These are phyloP conservation scores for Sextonia rubra DNA, from an alignment of 164 flowering plant species.

Conservation along the genomic window DNA sequence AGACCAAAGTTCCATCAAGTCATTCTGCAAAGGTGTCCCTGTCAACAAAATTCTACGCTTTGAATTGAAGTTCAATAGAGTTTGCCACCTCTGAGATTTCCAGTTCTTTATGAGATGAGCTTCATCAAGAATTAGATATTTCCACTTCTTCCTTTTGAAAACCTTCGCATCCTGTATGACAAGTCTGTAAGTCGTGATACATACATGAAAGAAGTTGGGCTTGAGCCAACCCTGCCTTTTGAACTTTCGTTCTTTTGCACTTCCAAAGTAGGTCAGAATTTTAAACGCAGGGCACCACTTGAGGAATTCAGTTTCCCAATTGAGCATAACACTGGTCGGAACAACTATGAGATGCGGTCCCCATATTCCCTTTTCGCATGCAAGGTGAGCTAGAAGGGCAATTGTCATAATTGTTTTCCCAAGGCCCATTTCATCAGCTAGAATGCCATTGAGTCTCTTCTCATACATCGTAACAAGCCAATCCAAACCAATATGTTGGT, in stretches of 20 bases:
- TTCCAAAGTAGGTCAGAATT: conserved; percentile 94
- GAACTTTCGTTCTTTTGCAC: conserved; percentile 88
- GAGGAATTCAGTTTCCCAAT: conserved; percentile 99
- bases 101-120: conserved; percentile 98
- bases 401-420: conserved; percentile 99
- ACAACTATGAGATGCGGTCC: conserved; percentile 99
- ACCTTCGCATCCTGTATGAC: conserved; percentile 95
- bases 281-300: conserved; percentile 99
- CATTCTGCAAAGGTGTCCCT: conserved; percentile 98
- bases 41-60: conserved; percentile 91
- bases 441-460: conserved; percentile 91
- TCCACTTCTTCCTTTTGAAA: conserved; percentile 99
- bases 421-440: conserved; percentile 99
- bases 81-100: conserved; percentile 99
- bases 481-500: conserved; percentile 97
- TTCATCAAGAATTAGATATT: conserved; percentile 93
- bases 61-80: conserved; percentile 92
- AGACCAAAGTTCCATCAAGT: conserved; percentile 99
- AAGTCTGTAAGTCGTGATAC: conserved; percentile 95
- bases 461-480: conserved; percentile 99
- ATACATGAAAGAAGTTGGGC: conserved; percentile 88
- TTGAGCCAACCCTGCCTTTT: conserved; percentile 99
- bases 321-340: conserved; percentile 99
- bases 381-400: conserved; percentile 91
- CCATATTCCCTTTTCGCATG: conserved; percentile 99